A percentile compares a stretch with the other conserved stretches of the same genome.
Evolutionary conservation across 1,139 yeast species (phyloP).

Genomic region (Lodderomyces pseudojiufengensis): DNA sequence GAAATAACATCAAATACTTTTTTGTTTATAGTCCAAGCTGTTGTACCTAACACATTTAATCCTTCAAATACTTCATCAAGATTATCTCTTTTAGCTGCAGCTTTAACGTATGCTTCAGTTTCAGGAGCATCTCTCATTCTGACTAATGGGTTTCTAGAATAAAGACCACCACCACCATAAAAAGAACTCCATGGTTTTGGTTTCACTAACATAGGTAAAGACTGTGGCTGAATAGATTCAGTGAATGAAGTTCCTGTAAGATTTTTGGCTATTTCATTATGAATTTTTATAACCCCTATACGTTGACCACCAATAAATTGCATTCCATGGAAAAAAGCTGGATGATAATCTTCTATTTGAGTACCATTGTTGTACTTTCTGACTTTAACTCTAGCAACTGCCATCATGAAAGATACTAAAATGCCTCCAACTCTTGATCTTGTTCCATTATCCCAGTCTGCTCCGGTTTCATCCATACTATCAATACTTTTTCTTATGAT

Average conservation of each 20-base stretch:
- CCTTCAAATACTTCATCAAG: constrained; percentile 72
- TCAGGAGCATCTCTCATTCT: constrained; percentile 87
- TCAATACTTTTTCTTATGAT: constrained; percentile 25
- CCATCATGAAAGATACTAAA: constrained; percentile 67
- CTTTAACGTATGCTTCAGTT: constrained; percentile 80
- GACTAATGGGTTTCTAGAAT: constrained; percentile 58
- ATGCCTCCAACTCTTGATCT: constrained; percentile 83
- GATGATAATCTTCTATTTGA: constrained; percentile 65
- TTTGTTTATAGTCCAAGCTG: constrained; percentile 91
- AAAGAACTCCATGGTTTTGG: constrained; percentile 85
- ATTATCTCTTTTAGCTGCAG: constrained; percentile 71
- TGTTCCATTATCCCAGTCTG: constrained; percentile 49
- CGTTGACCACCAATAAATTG: constrained; percentile 77
- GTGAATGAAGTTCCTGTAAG: constrained; percentile 65
- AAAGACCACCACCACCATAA: constrained; percentile 81
- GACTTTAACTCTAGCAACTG: constrained; percentile 79
- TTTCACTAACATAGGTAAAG: constrained; percentile 85
- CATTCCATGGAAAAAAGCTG: constrained; percentile 88
- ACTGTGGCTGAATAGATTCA: constrained; percentile 79
- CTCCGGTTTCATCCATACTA: constrained; percentile 14
- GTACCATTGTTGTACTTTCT: constrained; percentile 50
- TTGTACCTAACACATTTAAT: constrained; percentile 78
- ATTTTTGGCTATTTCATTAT: constrained; percentile 61
- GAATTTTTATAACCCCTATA: constrained; percentile 78
- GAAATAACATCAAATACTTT: constrained; percentile 65